phyloP scores from a whole-genome alignment of 805 yeast species.

The Candida vartiovaarae region DNA sequence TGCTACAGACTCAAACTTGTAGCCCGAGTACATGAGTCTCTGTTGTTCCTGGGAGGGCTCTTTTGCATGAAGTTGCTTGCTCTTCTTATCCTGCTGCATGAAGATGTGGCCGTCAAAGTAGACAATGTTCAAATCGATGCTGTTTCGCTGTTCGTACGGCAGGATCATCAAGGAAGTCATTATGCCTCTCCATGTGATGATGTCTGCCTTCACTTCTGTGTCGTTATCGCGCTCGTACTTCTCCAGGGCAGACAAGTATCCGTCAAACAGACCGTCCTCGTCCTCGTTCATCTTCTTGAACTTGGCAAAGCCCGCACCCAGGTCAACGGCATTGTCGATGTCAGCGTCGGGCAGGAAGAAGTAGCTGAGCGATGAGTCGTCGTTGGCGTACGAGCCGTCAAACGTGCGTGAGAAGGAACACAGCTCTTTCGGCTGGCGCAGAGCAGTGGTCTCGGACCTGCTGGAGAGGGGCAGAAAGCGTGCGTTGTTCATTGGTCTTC shows the following conservation, averaged over 20 bases:
- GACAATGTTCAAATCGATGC: conserved; percentile 53
- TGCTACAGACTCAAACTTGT: conserved; percentile 77
- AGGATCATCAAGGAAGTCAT: conserved; percentile 67
- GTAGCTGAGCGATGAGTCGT: conserved; percentile 53
- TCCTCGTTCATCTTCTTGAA: conserved; percentile 52
- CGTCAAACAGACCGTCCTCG: conserved; percentile 50
- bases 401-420: conserved; percentile 55
- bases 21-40: conserved; percentile 56
- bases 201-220: conserved; percentile 48
- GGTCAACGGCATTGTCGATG: conserved; percentile 53
- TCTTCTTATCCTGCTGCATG: conserved; percentile 36
- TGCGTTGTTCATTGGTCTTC: conserved; percentile 6
- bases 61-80: conserved; percentile 23
- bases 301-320: conserved; percentile 55
- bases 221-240: conserved; percentile 42
- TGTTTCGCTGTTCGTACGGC: conserved; percentile 52
- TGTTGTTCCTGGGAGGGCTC: conserved; percentile 25
- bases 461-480: conserved; percentile 12
- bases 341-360: conserved; percentile 75
- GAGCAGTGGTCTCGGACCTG: conserved; percentile 56
- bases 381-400: conserved; percentile 46
- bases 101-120: conserved; percentile 72
- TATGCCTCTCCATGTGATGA: conserved; percentile 81
- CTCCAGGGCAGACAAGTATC: conserved; percentile 49
- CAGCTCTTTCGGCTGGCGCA: conserved; percentile 83